Percentiles rank a stretch among this genome's conserved stretches.
Conservation (phyloP, 768 basidiomycete genomes). For the Sarcodon sp. region DNA sequence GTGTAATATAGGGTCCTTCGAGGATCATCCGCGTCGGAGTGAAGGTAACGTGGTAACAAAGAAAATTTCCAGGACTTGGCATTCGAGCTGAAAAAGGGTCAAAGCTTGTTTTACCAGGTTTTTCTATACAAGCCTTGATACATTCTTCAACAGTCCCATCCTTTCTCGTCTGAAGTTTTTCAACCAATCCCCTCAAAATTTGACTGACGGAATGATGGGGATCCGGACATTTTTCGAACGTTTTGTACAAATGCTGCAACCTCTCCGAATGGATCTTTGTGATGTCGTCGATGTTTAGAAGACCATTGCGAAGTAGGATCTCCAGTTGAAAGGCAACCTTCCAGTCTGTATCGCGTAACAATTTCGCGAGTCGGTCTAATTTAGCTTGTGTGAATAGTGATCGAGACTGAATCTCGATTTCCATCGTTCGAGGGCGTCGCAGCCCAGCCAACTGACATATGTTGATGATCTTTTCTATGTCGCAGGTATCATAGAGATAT, state of each 20-base stretch:
- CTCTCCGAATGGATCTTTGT: conserved; percentile 25
- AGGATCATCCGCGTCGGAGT: conserved; percentile 64
- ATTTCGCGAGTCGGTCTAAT: conserved; percentile 30
- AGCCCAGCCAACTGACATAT: conserved; percentile 41
- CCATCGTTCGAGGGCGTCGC: conserved; percentile 13
- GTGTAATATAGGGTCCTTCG: conserved; percentile 64
- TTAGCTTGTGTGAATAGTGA: conserved; percentile 37
- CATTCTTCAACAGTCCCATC: conserved; percentile 30
- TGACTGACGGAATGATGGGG: conserved; percentile 24
- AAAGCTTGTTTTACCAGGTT: conserved; percentile 8
- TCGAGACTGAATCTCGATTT: conserved; percentile 35
- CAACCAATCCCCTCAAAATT: conserved; percentile 42
- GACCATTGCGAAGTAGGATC: conserved; percentile 47
- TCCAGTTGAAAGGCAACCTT: conserved; percentile 68
- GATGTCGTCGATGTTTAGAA: conserved; percentile 50
- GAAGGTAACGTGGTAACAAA: conserved; percentile 57
- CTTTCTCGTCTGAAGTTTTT: conserved; percentile 31
- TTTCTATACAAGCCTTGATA: conserved; percentile 24
- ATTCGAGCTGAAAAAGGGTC: conserved; percentile 8
- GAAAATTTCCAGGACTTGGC: conserved; percentile 28
- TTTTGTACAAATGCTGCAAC: conserved; percentile 27
- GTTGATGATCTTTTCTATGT: conserved; percentile 35
- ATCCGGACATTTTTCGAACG: conserved; percentile 7
- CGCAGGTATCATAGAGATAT: conserved; percentile 36
- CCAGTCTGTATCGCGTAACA: conserved; percentile 42